These are phyloP conservation scores for Lavandula angustifolia DNA, from an alignment of 257 asterid genomes.

Conservation along the genomic window DNA sequence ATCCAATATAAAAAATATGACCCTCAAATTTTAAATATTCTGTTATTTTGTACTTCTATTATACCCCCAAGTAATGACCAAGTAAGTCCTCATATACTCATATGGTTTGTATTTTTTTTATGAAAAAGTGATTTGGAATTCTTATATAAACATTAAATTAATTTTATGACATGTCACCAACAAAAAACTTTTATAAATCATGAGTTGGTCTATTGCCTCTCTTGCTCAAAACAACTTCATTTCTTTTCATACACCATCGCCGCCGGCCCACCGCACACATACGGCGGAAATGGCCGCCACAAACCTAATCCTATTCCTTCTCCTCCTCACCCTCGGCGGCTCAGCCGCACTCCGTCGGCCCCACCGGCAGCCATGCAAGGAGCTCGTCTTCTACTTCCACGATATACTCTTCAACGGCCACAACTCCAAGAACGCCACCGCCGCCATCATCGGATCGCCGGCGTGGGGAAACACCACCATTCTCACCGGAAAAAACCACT, in stretches of 20 bases:
- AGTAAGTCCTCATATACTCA: too few relatives aligned
- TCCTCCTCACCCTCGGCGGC: slow-evolving; percentile 23
- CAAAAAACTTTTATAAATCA: not conserved
- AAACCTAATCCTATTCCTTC: slow-evolving; percentile 26
- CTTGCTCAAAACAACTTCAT: not conserved
- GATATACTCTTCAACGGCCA: slow-evolving; percentile 73
- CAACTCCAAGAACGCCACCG: slow-evolving; percentile 63
- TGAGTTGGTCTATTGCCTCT: too few relatives aligned
- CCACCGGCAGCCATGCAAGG: slow-evolving; percentile 51
- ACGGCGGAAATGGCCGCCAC: slow-evolving; percentile 30
- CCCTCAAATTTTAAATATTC: too few relatives aligned
- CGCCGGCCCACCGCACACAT: not conserved
- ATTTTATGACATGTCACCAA: not conserved
- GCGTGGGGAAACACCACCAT: slow-evolving; percentile 65
- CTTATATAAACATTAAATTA: not conserved
- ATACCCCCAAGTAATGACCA: too few relatives aligned
- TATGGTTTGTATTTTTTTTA: too few relatives aligned
- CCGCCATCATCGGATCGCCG: slow-evolving; percentile 68
- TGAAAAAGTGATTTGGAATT: not conserved
- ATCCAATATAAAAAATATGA: too few relatives aligned
- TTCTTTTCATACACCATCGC: not conserved
- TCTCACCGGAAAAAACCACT: slow-evolving; percentile 43
- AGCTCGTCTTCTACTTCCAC: slow-evolving; percentile 61
- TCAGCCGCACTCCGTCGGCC: slow-evolving; percentile 21
- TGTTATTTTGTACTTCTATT: too few relatives aligned